These are phyloP conservation scores for Sergeia podlipaevii DNA, from an alignment of 208 protist genomes.

Conservation along the genomic window DNA sequence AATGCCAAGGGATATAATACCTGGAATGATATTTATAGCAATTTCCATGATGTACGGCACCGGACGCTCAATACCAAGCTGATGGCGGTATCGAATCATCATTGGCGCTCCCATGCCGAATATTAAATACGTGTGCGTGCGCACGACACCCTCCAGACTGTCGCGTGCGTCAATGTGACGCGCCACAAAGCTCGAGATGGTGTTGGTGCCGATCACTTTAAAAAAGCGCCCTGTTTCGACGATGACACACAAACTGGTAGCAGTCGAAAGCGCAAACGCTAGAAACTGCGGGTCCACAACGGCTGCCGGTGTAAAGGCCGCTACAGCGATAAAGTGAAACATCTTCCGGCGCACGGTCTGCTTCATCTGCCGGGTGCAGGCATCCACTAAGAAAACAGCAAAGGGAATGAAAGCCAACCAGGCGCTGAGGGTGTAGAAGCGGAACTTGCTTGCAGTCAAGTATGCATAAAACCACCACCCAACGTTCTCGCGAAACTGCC, in stretches of 20 bases:
- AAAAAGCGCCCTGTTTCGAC: conserved; percentile 68
- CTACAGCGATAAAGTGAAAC: conserved; percentile 86
- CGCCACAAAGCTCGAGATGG: conserved; percentile 45
- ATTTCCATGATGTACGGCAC: conserved; percentile 60
- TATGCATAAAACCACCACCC: conserved; percentile 68
- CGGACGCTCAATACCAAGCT: conserved; percentile 10
- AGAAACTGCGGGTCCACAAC: conserved; percentile 84
- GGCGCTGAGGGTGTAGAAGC: conserved; percentile 40
- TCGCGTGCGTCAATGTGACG: conserved; percentile 81
- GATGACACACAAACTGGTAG: conserved; percentile 40
- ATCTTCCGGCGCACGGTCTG: conserved; percentile 73
- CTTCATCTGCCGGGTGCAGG: conserved; percentile 32
- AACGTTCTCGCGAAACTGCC: conserved; percentile 58
- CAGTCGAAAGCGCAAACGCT: conserved; percentile 67
- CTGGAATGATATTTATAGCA: conserved; percentile 77
- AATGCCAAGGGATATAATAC: conserved; percentile 77
- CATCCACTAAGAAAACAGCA: conserved; percentile 44
- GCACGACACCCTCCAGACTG: conserved; percentile 50
- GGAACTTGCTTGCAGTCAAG: conserved; percentile 52
- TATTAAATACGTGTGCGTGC: conserved; percentile 88
- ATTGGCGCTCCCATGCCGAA: conserved; percentile 68
- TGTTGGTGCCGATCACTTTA: conserved; percentile 51
- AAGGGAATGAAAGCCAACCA: conserved; percentile 59
- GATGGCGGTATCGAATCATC: conserved; percentile 69
- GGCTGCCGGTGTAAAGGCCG: conserved; percentile 68